Evolutionary conservation across 2,329 filamentous ascomycete genomes (phyloP).

Genomic region (Pseudogymnoascus sp.): DNA sequence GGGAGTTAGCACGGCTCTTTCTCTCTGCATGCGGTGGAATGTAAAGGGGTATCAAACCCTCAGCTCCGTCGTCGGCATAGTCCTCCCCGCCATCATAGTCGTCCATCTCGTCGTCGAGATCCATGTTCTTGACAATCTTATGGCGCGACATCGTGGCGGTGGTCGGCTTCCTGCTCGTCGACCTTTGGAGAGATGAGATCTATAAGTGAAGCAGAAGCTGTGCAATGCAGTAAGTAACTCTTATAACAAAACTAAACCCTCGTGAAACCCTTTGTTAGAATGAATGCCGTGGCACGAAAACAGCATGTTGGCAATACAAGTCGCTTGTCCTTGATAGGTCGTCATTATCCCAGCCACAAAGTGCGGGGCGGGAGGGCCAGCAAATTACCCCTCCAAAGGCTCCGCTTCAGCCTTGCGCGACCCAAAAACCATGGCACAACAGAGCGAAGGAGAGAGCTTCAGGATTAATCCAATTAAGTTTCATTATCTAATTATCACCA

Average conservation of each 20-base stretch:
- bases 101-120: conserved; percentile 41
- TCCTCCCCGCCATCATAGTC: conserved; percentile 41
- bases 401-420: background rate
- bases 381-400: conserved; percentile 9
- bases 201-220: background rate
- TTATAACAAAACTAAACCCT: background rate
- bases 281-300: conserved; percentile 1
- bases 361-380: background rate
- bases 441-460: background rate
- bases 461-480: background rate
- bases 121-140: conserved; percentile 31
- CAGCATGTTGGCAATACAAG: background rate
- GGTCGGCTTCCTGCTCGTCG: background rate
- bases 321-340: conserved; percentile 9
- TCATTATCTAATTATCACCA: background rate
- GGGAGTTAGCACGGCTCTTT: conserved; percentile 10
- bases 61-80: conserved; percentile 34
- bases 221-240: background rate
- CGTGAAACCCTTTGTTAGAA: background rate
- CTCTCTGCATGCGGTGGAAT: conserved; percentile 10
- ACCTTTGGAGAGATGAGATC: background rate
- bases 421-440: background rate
- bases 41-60: conserved; percentile 17
- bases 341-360: conserved; percentile 7
- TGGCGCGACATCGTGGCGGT: conserved; percentile 32